Conservation (phyloP, 2,329 filamentous ascomycete genomes). For the Capronia coronata region DNA sequence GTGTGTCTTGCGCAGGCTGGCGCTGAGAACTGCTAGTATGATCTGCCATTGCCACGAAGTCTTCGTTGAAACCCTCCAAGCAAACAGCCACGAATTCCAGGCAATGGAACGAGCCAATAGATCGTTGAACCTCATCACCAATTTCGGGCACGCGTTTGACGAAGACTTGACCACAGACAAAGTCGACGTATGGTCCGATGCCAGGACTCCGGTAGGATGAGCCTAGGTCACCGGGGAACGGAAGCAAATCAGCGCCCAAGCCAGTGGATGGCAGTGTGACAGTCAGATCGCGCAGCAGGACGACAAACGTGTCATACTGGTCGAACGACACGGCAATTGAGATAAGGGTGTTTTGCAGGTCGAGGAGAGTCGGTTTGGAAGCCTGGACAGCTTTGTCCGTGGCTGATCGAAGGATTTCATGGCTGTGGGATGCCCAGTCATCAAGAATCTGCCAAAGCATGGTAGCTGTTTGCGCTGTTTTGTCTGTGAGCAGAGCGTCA, state of each 20-base stretch:
- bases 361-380: constrained; percentile 35
- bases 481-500: constrained; percentile 67
- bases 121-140: constrained; percentile 60
- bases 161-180: constrained; percentile 73
- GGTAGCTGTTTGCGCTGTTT: constrained; percentile 52
- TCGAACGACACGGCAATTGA: constrained; percentile 74
- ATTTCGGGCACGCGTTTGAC: constrained; percentile 60
- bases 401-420: constrained; percentile 16
- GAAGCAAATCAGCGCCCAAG: constrained; percentile 57
- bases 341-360: constrained; percentile 60
- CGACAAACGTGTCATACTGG: constrained; percentile 76
- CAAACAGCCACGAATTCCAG: constrained; percentile 76
- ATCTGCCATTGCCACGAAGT: constrained; percentile 54
- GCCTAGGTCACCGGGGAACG: constrained; percentile 82
- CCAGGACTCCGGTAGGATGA: constrained; percentile 71
- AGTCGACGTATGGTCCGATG: constrained; percentile 89
- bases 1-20: constrained; percentile 12
- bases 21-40: constrained; percentile 8
- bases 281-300: constrained; percentile 66
- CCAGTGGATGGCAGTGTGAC: constrained; percentile 49
- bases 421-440: constrained; percentile 25
- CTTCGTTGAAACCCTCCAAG: constrained; percentile 84
- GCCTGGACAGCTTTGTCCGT: constrained; percentile 9
- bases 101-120: constrained; percentile 70
- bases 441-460: constrained; percentile 57